Evolutionary conservation across 1,139 yeast species (phyloP).

Genomic region (Eremothecium coryli): DNA sequence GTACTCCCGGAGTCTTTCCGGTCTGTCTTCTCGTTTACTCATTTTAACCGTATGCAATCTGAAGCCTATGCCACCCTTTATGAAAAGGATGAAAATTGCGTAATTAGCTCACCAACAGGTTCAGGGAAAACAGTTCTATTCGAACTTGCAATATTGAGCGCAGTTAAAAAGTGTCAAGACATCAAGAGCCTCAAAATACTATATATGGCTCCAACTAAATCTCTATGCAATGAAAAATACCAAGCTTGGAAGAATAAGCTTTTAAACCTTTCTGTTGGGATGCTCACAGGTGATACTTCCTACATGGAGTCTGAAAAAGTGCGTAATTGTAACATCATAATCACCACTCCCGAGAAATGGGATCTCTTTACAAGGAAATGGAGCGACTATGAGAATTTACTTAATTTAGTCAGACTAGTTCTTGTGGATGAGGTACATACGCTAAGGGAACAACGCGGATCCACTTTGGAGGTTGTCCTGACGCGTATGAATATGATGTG

Average conservation of each 20-base stretch:
- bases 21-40: slow-evolving; percentile 31
- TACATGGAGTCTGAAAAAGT: slow-evolving; percentile 36
- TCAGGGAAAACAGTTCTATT: slow-evolving; percentile 50
- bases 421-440: slow-evolving; percentile 46
- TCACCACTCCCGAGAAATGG: slow-evolving; percentile 54
- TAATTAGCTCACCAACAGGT: slow-evolving; percentile 48
- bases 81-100: slow-evolving; percentile 34
- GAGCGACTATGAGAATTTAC: slow-evolving; percentile 36
- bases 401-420: slow-evolving; percentile 35
- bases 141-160: slow-evolving; percentile 42
- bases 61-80: slow-evolving; percentile 35
- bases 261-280: slow-evolving; percentile 36
- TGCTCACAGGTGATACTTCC: slow-evolving; percentile 43
- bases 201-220: slow-evolving; percentile 49
- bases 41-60: slow-evolving; percentile 45
- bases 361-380: slow-evolving; percentile 44
- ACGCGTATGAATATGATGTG: slow-evolving; percentile 43
- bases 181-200: slow-evolving; percentile 32
- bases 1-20: slow-evolving; percentile 28
- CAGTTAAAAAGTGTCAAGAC: slow-evolving; percentile 22
- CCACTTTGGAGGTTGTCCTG: slow-evolving; percentile 43
- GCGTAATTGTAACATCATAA: slow-evolving; percentile 37
- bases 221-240: slow-evolving; percentile 39
- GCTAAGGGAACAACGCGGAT: slow-evolving; percentile 41
- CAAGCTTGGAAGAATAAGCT: slow-evolving; percentile 39